Evolutionary conservation across 352 stramenopile genomes (phyloP).

Genomic region (Globisporangium apiculatum): DNA sequence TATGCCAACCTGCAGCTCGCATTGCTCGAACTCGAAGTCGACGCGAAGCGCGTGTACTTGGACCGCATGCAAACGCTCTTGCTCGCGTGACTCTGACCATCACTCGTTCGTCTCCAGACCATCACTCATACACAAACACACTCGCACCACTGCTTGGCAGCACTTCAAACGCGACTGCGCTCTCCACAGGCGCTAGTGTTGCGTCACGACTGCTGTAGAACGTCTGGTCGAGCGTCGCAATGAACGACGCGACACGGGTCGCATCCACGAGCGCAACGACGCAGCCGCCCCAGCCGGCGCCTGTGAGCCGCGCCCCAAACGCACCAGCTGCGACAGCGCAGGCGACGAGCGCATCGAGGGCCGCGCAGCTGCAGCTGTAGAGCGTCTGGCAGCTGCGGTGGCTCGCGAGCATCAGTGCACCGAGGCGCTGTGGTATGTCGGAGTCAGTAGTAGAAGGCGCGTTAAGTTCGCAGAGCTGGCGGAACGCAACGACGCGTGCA

Average conservation of each 20-base stretch:
- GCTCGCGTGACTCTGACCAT: conserved; percentile 11
- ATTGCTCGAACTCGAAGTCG: conserved; percentile 59
- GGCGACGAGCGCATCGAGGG: conserved; percentile 63
- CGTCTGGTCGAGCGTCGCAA: too few relatives aligned
- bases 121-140: too few relatives aligned
- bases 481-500: conserved; percentile 50
- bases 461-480: conserved; percentile 10
- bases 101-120: too few relatives aligned
- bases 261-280: conserved; percentile 42
- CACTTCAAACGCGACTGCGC: too few relatives aligned
- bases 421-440: conserved; percentile 16
- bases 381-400: conserved; percentile 53
- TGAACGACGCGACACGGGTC: too few relatives aligned
- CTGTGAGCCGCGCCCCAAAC: conserved; percentile 64
- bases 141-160: too few relatives aligned
- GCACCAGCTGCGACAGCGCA: conserved; percentile 34
- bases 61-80: conserved; percentile 42
- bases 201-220: too few relatives aligned
- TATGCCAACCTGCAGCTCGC: conserved; percentile 25
- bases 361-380: conserved; percentile 75
- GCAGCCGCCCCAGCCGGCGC: conserved; percentile 82
- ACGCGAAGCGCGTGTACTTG: conserved; percentile 63
- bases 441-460: neutral
- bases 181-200: too few relatives aligned
- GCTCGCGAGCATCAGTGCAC: conserved; percentile 58